Percentiles rank a stretch among this genome's conserved stretches.
phyloP scores from a whole-genome alignment of 2,329 filamentous ascomycete species.

The Apiospora aurea region DNA sequence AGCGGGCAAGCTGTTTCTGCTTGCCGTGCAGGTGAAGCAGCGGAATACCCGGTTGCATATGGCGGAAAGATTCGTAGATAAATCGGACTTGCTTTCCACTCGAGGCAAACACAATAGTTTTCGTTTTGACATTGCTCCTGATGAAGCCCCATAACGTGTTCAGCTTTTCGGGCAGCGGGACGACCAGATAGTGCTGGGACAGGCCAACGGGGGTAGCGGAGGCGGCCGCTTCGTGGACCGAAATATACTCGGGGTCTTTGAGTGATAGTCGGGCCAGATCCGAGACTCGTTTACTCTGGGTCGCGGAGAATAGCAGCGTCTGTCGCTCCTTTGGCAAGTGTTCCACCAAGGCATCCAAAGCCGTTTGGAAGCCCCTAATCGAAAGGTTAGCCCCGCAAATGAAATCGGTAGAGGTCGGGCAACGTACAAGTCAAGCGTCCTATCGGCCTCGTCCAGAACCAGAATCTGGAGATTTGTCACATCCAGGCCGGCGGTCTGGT shows the following conservation, averaged over 20 bases:
- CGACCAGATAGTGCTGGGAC: slow-evolving; percentile 90
- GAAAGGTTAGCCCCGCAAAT: no score
- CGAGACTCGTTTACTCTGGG: slow-evolving; percentile 92
- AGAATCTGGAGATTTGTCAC: slow-evolving; percentile 91
- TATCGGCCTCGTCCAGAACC: slow-evolving; percentile 93
- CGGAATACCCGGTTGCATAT: slow-evolving; percentile 92
- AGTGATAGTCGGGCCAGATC: slow-evolving; percentile 90
- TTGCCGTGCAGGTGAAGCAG: slow-evolving; percentile 91
- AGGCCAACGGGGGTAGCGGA: slow-evolving; percentile 83
- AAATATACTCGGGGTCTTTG: slow-evolving; percentile 91
- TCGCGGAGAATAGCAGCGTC: slow-evolving; percentile 94
- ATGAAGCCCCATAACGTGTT: slow-evolving; percentile 94
- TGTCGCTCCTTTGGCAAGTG: slow-evolving; percentile 87
- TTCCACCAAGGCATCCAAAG: slow-evolving; percentile 90
- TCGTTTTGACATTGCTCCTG: slow-evolving; percentile 86
- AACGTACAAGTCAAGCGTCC: slow-evolving; percentile 85
- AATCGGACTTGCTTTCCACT: slow-evolving; percentile 97
- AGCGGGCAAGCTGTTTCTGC: slow-evolving; percentile 87
- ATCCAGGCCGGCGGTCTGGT: slow-evolving; percentile 89
- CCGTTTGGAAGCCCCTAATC: slow-evolving; percentile 75
- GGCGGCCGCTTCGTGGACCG: slow-evolving; percentile 84
- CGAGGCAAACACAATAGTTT: slow-evolving; percentile 94
- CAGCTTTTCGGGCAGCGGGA: slow-evolving; percentile 85
- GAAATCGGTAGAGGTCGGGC: no score
- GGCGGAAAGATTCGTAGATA: slow-evolving; percentile 90